A percentile compares a stretch with the other conserved stretches of the same genome.
Conservation (phyloP, 768 basidiomycete species). For the Calvatia gigantea region DNA sequence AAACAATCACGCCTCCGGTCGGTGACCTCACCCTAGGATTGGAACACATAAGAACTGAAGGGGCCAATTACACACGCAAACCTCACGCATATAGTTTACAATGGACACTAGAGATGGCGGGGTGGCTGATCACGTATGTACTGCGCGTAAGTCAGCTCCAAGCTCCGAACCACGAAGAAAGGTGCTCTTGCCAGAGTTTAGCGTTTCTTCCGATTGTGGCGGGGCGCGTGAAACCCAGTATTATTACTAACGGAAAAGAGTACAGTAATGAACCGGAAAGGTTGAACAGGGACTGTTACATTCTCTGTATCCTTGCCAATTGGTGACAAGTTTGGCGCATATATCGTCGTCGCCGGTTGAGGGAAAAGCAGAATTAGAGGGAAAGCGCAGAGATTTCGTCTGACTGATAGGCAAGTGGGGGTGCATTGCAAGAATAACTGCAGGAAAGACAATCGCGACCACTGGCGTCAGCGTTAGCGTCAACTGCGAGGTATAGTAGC, state of each 20-base stretch:
- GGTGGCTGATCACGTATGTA: conserved; percentile 62
- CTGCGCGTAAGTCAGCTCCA: conserved; percentile 22
- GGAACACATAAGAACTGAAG: neutral
- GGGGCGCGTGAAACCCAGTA: conserved; percentile 59
- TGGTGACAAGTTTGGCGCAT: conserved; percentile 74
- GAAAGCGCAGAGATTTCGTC: neutral
- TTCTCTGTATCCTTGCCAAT: conserved; percentile 61
- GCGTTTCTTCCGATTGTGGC: conserved; percentile 71
- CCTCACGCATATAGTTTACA: conserved; percentile 80
- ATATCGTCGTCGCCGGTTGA: conserved; percentile 27
- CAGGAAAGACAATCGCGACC: too few relatives aligned
- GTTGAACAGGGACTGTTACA: conserved; percentile 32
- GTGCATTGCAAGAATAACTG: neutral
- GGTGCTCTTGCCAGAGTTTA: conserved; percentile 51
- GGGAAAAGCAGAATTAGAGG: neutral
- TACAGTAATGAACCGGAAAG: neutral
- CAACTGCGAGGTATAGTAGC: too few relatives aligned
- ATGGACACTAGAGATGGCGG: conserved; percentile 64
- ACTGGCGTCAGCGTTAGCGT: too few relatives aligned
- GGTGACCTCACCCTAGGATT: conserved; percentile 59
- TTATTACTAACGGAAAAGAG: conserved; percentile 39
- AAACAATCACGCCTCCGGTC: conserved; percentile 70
- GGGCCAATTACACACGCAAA: neutral
- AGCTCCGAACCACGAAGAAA: conserved; percentile 19
- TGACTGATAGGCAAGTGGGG: neutral